Evolutionary conservation across 805 yeast genomes (phyloP).

Genomic region (Kuraishia ogatae): DNA sequence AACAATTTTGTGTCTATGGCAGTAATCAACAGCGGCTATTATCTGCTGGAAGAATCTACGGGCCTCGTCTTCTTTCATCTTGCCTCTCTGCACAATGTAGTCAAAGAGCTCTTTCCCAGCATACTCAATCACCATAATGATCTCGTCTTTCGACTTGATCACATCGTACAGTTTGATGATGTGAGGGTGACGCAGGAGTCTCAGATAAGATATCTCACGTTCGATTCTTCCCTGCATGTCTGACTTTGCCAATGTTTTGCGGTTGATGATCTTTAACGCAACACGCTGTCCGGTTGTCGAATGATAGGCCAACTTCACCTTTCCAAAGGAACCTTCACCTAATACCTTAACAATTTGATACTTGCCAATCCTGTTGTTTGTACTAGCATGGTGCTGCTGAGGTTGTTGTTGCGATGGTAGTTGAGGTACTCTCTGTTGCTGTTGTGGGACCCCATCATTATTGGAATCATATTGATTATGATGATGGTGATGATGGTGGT

Average conservation of each 20-base stretch:
- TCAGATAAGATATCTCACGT: slow-evolving; percentile 83
- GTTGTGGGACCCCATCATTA: slow-evolving; percentile 3
- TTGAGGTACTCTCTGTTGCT: slow-evolving; percentile 3
- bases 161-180: slow-evolving; percentile 94
- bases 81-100: slow-evolving; percentile 88
- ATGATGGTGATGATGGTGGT: slow-evolving; percentile 12
- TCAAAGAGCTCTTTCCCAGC: slow-evolving; percentile 97
- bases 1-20: slow-evolving; percentile 93
- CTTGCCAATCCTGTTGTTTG: slow-evolving; percentile 52
- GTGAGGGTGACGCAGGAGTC: slow-evolving; percentile 90
- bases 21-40: slow-evolving; percentile 92
- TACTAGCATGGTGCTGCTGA: not conserved
- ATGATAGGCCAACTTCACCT: slow-evolving; percentile 87
- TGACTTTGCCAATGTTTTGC: slow-evolving; percentile 84
- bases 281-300: slow-evolving; percentile 86
- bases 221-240: slow-evolving; percentile 98
- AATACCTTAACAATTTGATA: slow-evolving; percentile 88
- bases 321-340: slow-evolving; percentile 96
- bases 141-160: slow-evolving; percentile 89
- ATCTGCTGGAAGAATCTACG: slow-evolving; percentile 93
- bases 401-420: not conserved
- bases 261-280: slow-evolving; percentile 86
- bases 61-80: slow-evolving; percentile 88
- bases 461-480: slow-evolving; percentile 5
- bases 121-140: slow-evolving; percentile 93